A percentile compares a stretch with the other conserved stretches of the same genome.
phyloP scores from a whole-genome alignment of 345 rosid species.

The Gossypium longicalyx region DNA sequence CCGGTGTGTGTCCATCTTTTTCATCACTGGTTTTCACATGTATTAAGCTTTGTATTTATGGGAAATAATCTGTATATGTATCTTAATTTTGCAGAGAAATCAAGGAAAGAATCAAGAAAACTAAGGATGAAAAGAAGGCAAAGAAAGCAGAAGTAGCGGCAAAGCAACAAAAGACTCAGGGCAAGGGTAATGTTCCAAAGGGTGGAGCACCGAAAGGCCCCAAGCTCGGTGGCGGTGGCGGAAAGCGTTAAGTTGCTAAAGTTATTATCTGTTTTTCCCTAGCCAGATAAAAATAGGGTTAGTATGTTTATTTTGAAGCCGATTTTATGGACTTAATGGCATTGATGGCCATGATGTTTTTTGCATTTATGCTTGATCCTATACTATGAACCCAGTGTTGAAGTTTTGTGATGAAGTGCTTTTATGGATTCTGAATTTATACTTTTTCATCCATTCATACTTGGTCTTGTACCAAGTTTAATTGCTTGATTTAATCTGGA shows the following conservation, averaged over 20 bases:
- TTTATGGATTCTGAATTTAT: constrained; percentile 7
- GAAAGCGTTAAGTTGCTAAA: constrained; percentile 46
- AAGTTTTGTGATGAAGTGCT: constrained; percentile 4
- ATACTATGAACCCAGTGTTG: not conserved
- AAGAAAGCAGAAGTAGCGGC: constrained; percentile 63
- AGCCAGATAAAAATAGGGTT: constrained; percentile 12
- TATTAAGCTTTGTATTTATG: not conserved
- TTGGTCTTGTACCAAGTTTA: not conserved
- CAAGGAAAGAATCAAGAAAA: constrained; percentile 83
- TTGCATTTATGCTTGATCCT: not conserved
- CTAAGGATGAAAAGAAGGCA: constrained; percentile 79
- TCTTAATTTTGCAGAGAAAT: constrained; percentile 47
- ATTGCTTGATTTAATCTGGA: no score
- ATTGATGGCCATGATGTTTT: not conserved
- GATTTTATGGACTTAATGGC: not conserved
- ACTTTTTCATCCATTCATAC: no score
- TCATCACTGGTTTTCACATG: not conserved
- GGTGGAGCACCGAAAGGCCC: constrained; percentile 53
- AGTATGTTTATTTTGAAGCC: constrained; percentile 9
- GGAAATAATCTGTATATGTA: not conserved
- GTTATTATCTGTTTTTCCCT: not conserved
- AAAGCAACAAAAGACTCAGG: constrained; percentile 53
- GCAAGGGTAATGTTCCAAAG: constrained; percentile 43
- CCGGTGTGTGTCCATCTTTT: constrained; percentile 30
- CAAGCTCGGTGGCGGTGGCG: constrained; percentile 79